Evolutionary conservation across 352 stramenopile species (phyloP), one percentile per base, ranked within the genome.

Genomic region (Phytophthora meadii): DNA sequence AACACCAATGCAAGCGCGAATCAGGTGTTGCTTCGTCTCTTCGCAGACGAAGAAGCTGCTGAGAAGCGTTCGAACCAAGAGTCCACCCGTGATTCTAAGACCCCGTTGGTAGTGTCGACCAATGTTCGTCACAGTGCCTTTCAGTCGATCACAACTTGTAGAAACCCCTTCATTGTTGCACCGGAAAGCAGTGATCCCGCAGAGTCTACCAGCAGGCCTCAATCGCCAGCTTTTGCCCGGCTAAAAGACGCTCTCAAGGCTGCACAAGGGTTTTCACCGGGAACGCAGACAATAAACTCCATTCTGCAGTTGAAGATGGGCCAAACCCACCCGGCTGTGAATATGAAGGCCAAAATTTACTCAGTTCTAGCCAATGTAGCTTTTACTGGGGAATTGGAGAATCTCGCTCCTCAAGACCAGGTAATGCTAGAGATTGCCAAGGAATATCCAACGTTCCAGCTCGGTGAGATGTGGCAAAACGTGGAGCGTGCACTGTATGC

Each of bases 401-500:
- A 40, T 11, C 65, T 90, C 22, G 76, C 69, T 7, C 51, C 72
- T 7, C 66, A 78, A 25, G 84, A 93, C 15, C 77, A 82, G 12
- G 74, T 91, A 9, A 74, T 90, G 61, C 67, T 94, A n/a, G 86
- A 92, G 49, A 71, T 89, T 34, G 79, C 78, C 1, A 93, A 91
- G 54, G 86, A 93, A 54, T 90, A 86, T 41, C 73, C 82, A 19
- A 86, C 81, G 9, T 92, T 89, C 51, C 72, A 79, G 25, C 54
- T 88, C 11, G 84, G 82, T 37, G 81, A 88, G 41, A 88, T 89
- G 77, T 94, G 86, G 84, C 83, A 91, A 50, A 84, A 87, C 42
- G 72, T 92, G 19, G 68, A 93, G 54, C 61, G 83, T 25, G 73
- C 76, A 27, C 70, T 93, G 34, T 60, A 92, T 47, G 82, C 82